Base-by-base conservation (phyloP, 108 stramenopile genomes). In the Schizochytrium sp. region DNA sequence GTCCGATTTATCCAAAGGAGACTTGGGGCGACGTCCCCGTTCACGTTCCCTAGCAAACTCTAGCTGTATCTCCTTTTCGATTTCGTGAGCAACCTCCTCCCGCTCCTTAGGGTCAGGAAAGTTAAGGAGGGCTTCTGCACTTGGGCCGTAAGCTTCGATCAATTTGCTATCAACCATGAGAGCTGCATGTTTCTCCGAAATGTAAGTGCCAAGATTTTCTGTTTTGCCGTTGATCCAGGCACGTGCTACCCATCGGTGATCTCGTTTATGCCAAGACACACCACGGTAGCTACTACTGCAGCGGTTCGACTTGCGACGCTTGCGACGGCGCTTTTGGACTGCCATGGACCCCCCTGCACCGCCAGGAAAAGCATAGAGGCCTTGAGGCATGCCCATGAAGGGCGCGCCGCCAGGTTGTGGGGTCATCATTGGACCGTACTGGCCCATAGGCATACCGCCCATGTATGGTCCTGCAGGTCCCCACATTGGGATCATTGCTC, bases 201-300 rank as follows among this genome's bases (percentile, higher is more conserved):
- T 50, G 76, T 55, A 83, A 53, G 76, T 83, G 13, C 76, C 76
- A 2, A 83, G 76, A 40, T 83, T 83, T 55, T 83, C 76, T 7
- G 76, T 83, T 28, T 83, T 83, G 53, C 76, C 76, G 47, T 83
- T 83, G 47, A 83, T 53, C 76, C 76, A 83, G 53, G 76, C 76
- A 28, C 76, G 76, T 7, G 76, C 76, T 10, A 83, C 76, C 76
- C 76, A 83, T 17, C 76, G 47, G 28, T 55, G 76, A 53, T 83
- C 76, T 1, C 76, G 76, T 28, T 83, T 83, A 53, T 83, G 76
- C 76, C 76, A 83, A 40, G 76, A 83, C 5, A 83, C 76, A n/a
- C 76, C 76, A 40, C 76, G 76, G 53, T 83, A 83, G 50, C 38
- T 83, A 53, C 50, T 55, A 28, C 76, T 83, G 76, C 76, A 83